phyloP scores from a whole-genome alignment of 257 asterid genomes.

The Galeopsis tetrahit region DNA sequence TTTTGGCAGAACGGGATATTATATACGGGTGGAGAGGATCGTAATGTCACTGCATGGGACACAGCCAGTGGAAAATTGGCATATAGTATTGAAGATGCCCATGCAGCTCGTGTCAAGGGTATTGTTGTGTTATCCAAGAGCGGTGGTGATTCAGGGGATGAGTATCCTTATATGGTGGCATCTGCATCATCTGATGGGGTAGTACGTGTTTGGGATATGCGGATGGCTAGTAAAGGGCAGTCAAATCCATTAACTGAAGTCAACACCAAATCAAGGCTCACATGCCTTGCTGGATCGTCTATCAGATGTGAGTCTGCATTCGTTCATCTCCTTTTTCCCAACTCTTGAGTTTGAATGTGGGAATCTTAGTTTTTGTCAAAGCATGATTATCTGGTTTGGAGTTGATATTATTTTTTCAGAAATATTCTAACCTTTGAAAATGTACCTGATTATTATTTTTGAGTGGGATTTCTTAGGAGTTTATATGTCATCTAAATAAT shows the following conservation, averaged over 20 bases:
- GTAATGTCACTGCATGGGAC: conserved; percentile 86
- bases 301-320: conserved; percentile 61
- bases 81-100: conserved; percentile 76
- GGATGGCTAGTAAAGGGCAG: conserved; percentile 57
- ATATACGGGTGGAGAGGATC: conserved; percentile 95
- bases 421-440: neutral
- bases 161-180: conserved; percentile 72
- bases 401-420: neutral
- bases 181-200: conserved; percentile 97
- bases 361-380: neutral
- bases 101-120: conserved; percentile 85
- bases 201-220: conserved; percentile 89
- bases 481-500: neutral
- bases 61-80: conserved; percentile 71
- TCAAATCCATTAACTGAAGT: conserved; percentile 68
- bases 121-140: conserved; percentile 68
- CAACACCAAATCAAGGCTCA: conserved; percentile 86
- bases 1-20: conserved; percentile 68
- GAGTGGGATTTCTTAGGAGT: neutral
- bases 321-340: neutral
- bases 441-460: neutral
- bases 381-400: neutral
- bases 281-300: conserved; percentile 97
- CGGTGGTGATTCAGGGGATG: conserved; percentile 47
- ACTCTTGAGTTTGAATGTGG: neutral